Evolutionary conservation across 192 early-diverging fungal genomes (phyloP).

Genomic region (Mortierella hygrophila): DNA sequence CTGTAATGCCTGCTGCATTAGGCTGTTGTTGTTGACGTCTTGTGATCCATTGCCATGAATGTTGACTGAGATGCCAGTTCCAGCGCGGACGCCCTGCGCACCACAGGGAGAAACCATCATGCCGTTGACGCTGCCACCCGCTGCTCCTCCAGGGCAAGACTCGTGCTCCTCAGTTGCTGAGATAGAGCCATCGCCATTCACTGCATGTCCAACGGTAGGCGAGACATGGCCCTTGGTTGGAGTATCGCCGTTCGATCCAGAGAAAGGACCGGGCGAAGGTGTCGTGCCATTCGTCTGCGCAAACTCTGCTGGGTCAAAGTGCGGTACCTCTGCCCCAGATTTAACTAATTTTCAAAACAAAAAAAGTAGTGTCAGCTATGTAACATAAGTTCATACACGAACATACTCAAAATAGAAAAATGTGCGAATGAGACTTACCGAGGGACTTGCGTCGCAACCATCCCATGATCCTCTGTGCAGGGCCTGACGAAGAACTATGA

Average conservation of each 20-base stretch:
- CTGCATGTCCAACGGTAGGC: not conserved
- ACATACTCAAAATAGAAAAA: not conserved
- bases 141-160: not conserved
- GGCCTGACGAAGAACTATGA: conserved; percentile 36
- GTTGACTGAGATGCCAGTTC: not conserved
- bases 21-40: conserved; percentile 10
- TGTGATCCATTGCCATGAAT: not conserved
- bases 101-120: not conserved
- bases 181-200: conserved; percentile 12
- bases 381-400: not conserved
- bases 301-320: conserved; percentile 28
- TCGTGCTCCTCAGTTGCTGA: conserved; percentile 21
- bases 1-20: conserved; percentile 23
- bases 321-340: conserved; percentile 15
- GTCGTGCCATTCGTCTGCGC: not conserved
- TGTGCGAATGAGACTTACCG: conserved; percentile 35
- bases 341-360: conserved; percentile 20
- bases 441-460: conserved; percentile 78
- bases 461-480: conserved; percentile 79
- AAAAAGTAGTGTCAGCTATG: not conserved
- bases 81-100: not conserved
- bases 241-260: not conserved
- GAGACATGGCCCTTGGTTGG: not conserved
- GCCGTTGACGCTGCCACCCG: conserved; percentile 3
- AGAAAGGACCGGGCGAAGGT: not conserved